Evolutionary conservation across 345 rosid species (phyloP).

Genomic region (Boechera divaricarpa): DNA sequence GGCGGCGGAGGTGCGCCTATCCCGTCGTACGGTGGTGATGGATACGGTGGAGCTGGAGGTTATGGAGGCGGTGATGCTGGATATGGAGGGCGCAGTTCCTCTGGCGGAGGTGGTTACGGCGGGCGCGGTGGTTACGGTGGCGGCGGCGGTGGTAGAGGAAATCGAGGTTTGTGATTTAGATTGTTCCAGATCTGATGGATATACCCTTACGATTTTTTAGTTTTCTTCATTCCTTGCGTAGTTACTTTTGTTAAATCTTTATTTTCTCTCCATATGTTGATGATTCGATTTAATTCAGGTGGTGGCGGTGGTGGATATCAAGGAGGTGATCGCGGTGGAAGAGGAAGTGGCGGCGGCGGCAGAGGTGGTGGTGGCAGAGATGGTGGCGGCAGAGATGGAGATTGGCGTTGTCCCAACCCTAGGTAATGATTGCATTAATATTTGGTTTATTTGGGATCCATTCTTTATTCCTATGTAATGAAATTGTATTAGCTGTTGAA

Average conservation of each 20-base stretch:
- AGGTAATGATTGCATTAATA: constrained; percentile 50
- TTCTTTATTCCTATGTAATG: not conserved
- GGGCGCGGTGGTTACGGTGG: constrained; percentile 43
- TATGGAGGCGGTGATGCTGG: constrained; percentile 51
- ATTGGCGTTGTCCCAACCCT: constrained; percentile 94
- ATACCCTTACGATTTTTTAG: not conserved
- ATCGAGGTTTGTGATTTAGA: constrained; percentile 48
- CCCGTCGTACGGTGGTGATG: constrained; percentile 51
- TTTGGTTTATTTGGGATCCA: not conserved
- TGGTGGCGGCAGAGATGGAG: constrained; percentile 92
- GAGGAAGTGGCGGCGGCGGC: constrained; percentile 64
- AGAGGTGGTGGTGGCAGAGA: constrained; percentile 70
- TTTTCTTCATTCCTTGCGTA: not conserved
- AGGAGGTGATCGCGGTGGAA: constrained; percentile 83
- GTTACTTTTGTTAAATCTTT: constrained; percentile 3
- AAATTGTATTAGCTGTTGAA: not conserved
- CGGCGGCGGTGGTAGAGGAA: constrained; percentile 52
- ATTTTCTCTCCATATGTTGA: not conserved
- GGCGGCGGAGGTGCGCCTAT: constrained; percentile 57
- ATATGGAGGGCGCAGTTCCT: constrained; percentile 50
- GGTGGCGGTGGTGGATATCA: constrained; percentile 59
- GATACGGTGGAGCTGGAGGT: constrained; percentile 54
- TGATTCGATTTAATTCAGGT: constrained; percentile 44
- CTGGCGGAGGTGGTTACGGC: constrained; percentile 50
- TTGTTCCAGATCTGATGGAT: constrained; percentile 32